Conservation (phyloP, 2,329 filamentous ascomycete genomes). For the Trichoderma atroviride region DNA sequence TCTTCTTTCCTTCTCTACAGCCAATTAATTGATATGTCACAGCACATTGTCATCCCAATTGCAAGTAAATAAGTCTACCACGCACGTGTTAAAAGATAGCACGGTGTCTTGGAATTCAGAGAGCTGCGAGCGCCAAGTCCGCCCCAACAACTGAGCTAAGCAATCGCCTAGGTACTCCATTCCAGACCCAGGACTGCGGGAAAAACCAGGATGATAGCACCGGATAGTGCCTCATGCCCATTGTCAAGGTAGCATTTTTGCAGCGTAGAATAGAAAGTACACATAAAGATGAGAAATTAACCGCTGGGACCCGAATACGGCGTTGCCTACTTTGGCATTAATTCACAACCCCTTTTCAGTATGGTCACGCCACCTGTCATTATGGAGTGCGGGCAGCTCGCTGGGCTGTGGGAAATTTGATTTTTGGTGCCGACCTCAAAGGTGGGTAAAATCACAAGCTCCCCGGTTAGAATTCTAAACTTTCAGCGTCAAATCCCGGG, state of each 20-base stretch:
- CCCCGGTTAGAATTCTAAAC: constrained; percentile 21
- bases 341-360: constrained; percentile 21
- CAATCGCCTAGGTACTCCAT: neutral
- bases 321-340: constrained; percentile 23
- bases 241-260: neutral
- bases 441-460: constrained; percentile 26
- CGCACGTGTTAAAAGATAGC: too few species aligned
- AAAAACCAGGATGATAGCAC: neutral
- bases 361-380: constrained; percentile 26
- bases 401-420: constrained; percentile 22
- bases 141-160: constrained; percentile 4
- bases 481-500: constrained; percentile 21
- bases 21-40: neutral
- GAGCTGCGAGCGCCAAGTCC: neutral
- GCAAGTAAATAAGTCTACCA: neutral
- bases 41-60: neutral
- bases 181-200: constrained; percentile 6
- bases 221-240: neutral
- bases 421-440: constrained; percentile 14
- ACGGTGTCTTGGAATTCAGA: neutral
- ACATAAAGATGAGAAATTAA: constrained; percentile 13
- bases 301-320: constrained; percentile 17
- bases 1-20: neutral
- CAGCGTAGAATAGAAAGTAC: neutral
- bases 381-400: constrained; percentile 20